Conservation (phyloP, 1,284 basidiomycete species). For the Pholiota adiposa region DNA sequence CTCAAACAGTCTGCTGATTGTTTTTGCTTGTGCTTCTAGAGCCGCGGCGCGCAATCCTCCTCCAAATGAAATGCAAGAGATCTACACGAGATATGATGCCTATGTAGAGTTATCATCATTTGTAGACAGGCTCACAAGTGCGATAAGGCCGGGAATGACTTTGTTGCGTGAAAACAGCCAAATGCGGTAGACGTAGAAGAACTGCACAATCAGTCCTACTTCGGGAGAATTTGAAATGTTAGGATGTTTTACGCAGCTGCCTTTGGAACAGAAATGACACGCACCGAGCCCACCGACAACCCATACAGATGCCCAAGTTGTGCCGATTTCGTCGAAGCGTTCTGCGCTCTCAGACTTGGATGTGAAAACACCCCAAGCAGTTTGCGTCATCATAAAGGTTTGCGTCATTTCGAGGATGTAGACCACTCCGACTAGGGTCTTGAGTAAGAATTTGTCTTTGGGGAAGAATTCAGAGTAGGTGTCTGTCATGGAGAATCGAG, state of each 20-base stretch:
- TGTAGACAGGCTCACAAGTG: constrained; percentile 2
- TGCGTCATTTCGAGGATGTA: constrained; percentile 15
- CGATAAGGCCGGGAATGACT: background rate
- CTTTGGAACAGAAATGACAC: background rate
- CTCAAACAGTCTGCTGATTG: too few species aligned
- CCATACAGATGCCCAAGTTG: constrained; percentile 14
- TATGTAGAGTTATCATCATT: background rate
- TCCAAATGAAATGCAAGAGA: background rate
- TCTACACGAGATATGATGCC: too few species aligned
- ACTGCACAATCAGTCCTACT: constrained; percentile 14
- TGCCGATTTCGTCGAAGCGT: constrained; percentile 6
- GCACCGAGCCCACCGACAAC: constrained; percentile 13
- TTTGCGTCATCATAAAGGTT: constrained; percentile 10
- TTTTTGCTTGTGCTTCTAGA: too few species aligned
- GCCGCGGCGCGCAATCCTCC: background rate
- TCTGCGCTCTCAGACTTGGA: constrained; percentile 4
- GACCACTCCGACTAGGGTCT: constrained; percentile 6
- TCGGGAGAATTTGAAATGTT: too few species aligned
- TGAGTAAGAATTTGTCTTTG: constrained; percentile 3
- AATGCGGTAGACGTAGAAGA: constrained; percentile 16
- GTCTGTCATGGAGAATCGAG: constrained; percentile 1
- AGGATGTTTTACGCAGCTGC: background rate
- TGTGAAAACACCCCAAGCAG: constrained; percentile 5
- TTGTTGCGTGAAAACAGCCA: constrained; percentile 1
- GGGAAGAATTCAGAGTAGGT: constrained; percentile 8